Evolutionary conservation across 1,284 basidiomycete genomes (phyloP), one percentile per base, ranked within the genome.

Genomic region (Grifola frondosa): DNA sequence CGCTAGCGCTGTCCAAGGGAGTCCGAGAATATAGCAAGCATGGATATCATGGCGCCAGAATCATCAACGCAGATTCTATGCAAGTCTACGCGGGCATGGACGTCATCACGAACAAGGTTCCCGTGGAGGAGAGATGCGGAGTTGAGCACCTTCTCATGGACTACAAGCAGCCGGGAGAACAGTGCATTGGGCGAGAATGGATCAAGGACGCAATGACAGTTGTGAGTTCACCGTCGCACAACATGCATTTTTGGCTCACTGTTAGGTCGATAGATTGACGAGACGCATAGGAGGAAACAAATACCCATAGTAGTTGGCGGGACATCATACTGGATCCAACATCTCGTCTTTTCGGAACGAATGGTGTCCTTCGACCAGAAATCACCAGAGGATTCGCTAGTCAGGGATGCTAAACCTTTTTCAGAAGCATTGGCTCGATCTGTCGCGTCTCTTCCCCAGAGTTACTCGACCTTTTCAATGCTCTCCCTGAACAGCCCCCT

Each of bases 1-100:
- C 92, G 11, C 73, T 84, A 20, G 74, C 76, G 44, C 60, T 86
- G 21, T 56, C 70, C 12, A 61, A 66, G 31, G n/a, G n/a, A n/a
- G n/a, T n/a, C n/a, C n/a, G n/a, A n/a, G n/a, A n/a, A n/a, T n/a
- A n/a, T n/a, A 53, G 52, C 20, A 58, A 53, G 16, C 62, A 65
- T 56, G 66, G 63, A 29, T 86, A 82, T 74, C 65, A 63, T 13
- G 77, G 80, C 13, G 85, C 84, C 12, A 77, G 84, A 58, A 77
- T 98, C 53, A 87, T 99, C 61, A 97, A 97, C 56, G 91, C 94
- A 8, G 97, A 99, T 67, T 86, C 96, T 9, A 99, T 99, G 95
- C 97, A 99, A 67, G 86, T 95, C 12, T 99, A 99, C 65, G 73
- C 75, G n/a, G 95, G 96, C 0, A 75, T 99, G 58, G 90, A 98